Base-by-base conservation (phyloP, 1,284 basidiomycete species). In the Sanghuangporus sanghuang region DNA sequence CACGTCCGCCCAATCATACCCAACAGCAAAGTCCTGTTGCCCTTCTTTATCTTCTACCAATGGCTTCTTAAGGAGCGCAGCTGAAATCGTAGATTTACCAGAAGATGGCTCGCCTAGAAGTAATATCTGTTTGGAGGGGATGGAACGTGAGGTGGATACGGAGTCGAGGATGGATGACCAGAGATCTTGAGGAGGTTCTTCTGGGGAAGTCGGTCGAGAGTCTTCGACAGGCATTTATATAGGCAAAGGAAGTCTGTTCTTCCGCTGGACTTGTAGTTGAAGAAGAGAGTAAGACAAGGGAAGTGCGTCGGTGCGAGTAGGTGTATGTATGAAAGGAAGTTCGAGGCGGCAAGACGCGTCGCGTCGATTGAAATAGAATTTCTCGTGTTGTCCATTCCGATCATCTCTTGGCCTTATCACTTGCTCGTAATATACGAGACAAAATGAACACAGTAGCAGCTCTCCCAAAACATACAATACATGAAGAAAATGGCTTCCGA, bases 141-240 rank as follows among this genome's bases (percentile, higher is more conserved):
- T 91, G n/a, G 89, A 88, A 59, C 92, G 85, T 58, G 90, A 85
- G 32, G 87, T 88, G 0, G 92, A 94, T 11, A 96, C 92, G 21
- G 90, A 93, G 73, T 95, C 89, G 14, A 96, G 81, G 69, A 96
- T 96, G 39, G 90, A 92, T 2, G 89, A 91, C 94, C 95, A 97
- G 38, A 97, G 78, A 69, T 95, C 92, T 67, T 89, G 83, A 0
- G 89, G 88, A 6, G 87, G 88, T 21, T 85, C 83, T 50, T 85
- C 84, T 64, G 87, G 87, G 27, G 87, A 81, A 12, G 82, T 80
- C 27, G 86, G 78, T 54, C 87, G 82, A 67, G 87, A 87, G 38
- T 74, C 74, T 35, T 77, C 73, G 78, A 82, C 81, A 63, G 44
- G 12, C 32, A 52, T 52, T 21, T n/a, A 12, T 52, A 18, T 21